Base-by-base conservation (phyloP, 768 basidiomycete species). In the Pulveroboletus sp. region DNA sequence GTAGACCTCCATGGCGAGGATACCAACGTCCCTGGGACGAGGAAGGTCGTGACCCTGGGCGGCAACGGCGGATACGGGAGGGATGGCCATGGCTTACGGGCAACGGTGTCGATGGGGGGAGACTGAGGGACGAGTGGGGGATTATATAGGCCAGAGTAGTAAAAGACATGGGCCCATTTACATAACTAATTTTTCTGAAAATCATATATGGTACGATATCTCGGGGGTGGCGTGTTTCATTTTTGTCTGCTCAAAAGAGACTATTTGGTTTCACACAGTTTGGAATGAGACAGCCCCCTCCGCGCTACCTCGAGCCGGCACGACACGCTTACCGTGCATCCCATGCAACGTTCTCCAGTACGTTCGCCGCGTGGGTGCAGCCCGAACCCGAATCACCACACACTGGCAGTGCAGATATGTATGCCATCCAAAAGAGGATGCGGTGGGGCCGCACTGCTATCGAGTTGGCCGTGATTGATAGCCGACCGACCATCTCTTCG, bases 1-100 rank as follows among this genome's bases (percentile, higher is more conserved):
- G 78, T 96, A 98, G 69, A 90, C 80, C 65, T 98, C 93, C 70
- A 94, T 82, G 43, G 79, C 93, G 57, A 94, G 87, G 69, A 98
- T 83, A 65, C 94, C 94, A 59, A 96, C 93, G 71, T 96, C 89
- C 75, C 86, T 82, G 52, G 94, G 92, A 60, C 92, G 88, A 47
- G 71, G 66, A 2, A 66, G 43, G 41, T 56, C 53, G 17, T 54
- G 39, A 13, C 51, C 49, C 27, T 62, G 47, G 31, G 53, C 33
- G 8, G 58, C n/a, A 36, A 47, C 24, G 31, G 39, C 35, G 24
- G 55, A 46, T 1, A 39, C 44, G 8, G 60, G 52, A 14, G 65
- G 26, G 32, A 62, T 65, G 10, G 67, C 63, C 66, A 67, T 67
- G 28, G 31, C 26, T 50, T 24, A 5, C 6, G 11, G 43, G 33